phyloP scores from a whole-genome alignment of 2,329 filamentous ascomycete species.

The Nothophaeocryptopus gaeumannii region DNA sequence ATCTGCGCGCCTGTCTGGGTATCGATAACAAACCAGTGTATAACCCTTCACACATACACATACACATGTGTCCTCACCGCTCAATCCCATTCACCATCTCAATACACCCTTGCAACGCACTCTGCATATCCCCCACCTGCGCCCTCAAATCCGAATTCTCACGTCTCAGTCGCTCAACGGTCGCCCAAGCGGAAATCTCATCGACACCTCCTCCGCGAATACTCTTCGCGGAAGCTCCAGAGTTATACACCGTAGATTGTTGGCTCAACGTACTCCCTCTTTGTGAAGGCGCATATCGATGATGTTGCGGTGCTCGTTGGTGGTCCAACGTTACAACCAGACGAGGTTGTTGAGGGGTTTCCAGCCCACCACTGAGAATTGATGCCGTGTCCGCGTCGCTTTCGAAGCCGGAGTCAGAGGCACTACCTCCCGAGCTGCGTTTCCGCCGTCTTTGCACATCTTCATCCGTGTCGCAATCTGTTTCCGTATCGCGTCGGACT shows the following conservation, averaged over 20 bases:
- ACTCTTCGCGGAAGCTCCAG: slow-evolving; percentile 26
- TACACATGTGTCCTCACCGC: neutral
- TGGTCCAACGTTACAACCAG: slow-evolving; percentile 31
- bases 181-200: slow-evolving; percentile 51
- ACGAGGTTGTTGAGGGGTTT: slow-evolving; percentile 25
- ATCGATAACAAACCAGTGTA: neutral
- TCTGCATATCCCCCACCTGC: slow-evolving; percentile 53
- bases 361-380: slow-evolving; percentile 44
- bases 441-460: slow-evolving; percentile 25
- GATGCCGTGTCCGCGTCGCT: slow-evolving; percentile 54
- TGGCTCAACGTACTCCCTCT: slow-evolving; percentile 10
- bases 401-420: slow-evolving; percentile 59
- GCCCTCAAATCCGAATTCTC: slow-evolving; percentile 55
- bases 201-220: slow-evolving; percentile 27
- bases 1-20: neutral
- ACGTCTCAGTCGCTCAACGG: slow-evolving; percentile 49
- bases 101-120: slow-evolving; percentile 56
- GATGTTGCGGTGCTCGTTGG: slow-evolving; percentile 7
- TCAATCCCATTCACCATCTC: slow-evolving; percentile 43
- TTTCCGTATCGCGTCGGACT: slow-evolving; percentile 20
- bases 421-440: slow-evolving; percentile 32
- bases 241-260: slow-evolving; percentile 22
- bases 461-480: slow-evolving; percentile 17
- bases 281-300: slow-evolving; percentile 8
- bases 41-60: neutral